Evolutionary conservation across 371 early-diverging fungal genomes (phyloP), one percentile per base, ranked within the genome.

Genomic region (Mucor sp.): DNA sequence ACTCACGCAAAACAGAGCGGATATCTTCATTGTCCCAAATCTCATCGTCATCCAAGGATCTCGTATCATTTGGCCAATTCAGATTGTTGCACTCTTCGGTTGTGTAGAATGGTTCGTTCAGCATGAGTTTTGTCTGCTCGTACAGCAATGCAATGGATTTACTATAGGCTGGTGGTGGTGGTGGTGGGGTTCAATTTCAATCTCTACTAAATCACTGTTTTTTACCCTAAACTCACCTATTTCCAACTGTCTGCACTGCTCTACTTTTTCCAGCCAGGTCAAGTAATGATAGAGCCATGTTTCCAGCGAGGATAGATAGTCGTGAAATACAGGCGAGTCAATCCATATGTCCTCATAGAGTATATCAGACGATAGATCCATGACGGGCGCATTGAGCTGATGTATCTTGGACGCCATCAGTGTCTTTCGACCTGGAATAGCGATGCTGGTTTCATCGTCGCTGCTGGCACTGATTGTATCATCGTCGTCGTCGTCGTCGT

Each of bases 361-460:
- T 9, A 68, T 67, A 44, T 71, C 68, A 32, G 66, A 71, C 7
- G 71, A 68, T 27, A 68, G 23, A 53, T 61, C 62, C 35, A 55
- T 43, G 17, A 66, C 44, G n/a, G 62, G 59, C 37, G 63, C 50
- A 63, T 43, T 41, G 23, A 32, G 37, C 50, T 53, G 53, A 50
- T 58, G 55, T 33, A 30, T 30, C 39, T 56, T 50, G 53, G 56
- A 28, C 23, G 67, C 28, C 19, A 39, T 35, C 9, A 53, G 28
- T n/a, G 66, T 43, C 37, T 71, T 71, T 64, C 67, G 93, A 39
- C 97, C 97, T 71, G 96, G 95, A 60, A 99, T 99, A 1, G 99
- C 99, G 56, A 99, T 87, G 35, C 96, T 96, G 1, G 98, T 97
- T 81, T 99, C 99, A 30, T 61, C 57, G 6, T 72, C 72, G 12